A percentile compares a stretch with the other conserved stretches of the same genome.
Evolutionary conservation across 176 grass and related monocot genomes (phyloP).

Genomic region (Oryza glaberrima): DNA sequence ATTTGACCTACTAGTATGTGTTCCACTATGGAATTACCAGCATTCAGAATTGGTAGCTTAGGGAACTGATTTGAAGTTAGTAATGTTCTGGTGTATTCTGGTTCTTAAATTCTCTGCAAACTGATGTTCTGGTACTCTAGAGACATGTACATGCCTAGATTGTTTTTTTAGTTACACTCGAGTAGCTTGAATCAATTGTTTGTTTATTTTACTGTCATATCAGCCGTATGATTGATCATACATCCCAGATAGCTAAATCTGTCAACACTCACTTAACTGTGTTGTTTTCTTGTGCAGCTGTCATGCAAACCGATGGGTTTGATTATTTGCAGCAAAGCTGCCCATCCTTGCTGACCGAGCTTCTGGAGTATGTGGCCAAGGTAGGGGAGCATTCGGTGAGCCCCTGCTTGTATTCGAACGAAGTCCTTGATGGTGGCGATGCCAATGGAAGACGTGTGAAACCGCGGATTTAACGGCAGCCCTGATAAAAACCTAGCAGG

Average conservation of each 20-base stretch:
- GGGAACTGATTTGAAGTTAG: neutral
- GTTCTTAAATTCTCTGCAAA: neutral
- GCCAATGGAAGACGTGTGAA: conserved; percentile 93
- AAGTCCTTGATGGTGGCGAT: conserved; percentile 88
- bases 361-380: conserved; percentile 92
- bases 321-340: conserved; percentile 99
- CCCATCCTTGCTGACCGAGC: conserved; percentile 86
- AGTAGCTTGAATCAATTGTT: neutral
- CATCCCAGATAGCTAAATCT: neutral
- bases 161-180: neutral
- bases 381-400: conserved; percentile 66
- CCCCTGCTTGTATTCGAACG: conserved; percentile 64
- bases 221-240: conserved; percentile 5
- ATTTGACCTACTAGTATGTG: neutral
- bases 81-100: neutral
- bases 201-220: conserved; percentile 9
- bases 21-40: neutral
- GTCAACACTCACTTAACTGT: neutral
- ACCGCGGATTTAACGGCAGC: conserved; percentile 61
- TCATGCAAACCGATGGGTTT: conserved; percentile 99
- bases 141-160: neutral
- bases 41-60: neutral
- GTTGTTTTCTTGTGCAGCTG: conserved; percentile 63
- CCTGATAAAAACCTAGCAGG: conserved; percentile 29
- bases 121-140: conserved; percentile 4